phyloP scores from a whole-genome alignment of 345 rosid genomes.

The Microcos paniculata region DNA sequence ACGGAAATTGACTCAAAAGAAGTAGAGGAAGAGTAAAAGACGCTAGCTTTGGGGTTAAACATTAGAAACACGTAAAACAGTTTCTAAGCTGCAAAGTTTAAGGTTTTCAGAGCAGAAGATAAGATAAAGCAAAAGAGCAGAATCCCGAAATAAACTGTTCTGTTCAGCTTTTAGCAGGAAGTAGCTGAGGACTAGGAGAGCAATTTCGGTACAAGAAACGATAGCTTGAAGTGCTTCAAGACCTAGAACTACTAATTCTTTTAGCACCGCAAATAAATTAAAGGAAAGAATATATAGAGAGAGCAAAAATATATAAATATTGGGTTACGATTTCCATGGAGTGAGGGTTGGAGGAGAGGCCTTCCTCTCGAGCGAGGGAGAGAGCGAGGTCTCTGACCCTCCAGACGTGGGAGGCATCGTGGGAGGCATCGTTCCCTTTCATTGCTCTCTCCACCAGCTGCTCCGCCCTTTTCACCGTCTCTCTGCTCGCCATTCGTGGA shows the following conservation, averaged over 20 bases:
- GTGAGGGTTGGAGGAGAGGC: conserved; percentile 64
- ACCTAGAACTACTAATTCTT: not conserved
- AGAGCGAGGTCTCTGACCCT: conserved; percentile 84
- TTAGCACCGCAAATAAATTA: not conserved
- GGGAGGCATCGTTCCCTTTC: conserved; percentile 88
- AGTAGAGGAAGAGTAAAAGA: not conserved
- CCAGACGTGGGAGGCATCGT: conserved; percentile 73
- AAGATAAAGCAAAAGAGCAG: not conserved
- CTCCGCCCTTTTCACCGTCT: conserved; percentile 52
- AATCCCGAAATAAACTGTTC: not conserved
- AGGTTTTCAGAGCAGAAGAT: not conserved
- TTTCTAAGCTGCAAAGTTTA: not conserved
- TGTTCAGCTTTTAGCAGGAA: not conserved
- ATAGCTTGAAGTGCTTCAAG: not conserved
- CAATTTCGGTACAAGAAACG: not conserved
- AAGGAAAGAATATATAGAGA: not conserved
- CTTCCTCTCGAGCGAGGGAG: conserved; percentile 78
- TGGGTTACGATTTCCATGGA: conserved; percentile 70
- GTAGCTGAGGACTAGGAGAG: not conserved
- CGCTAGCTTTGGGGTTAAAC: not conserved
- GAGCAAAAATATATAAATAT: not conserved
- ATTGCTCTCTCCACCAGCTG: conserved; percentile 51
- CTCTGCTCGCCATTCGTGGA: conserved; percentile 27
- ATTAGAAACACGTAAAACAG: not conserved
- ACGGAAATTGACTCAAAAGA: not conserved